Conservation (phyloP, 2,329 filamentous ascomycete genomes). For the Aspergillus viridinutans region DNA sequence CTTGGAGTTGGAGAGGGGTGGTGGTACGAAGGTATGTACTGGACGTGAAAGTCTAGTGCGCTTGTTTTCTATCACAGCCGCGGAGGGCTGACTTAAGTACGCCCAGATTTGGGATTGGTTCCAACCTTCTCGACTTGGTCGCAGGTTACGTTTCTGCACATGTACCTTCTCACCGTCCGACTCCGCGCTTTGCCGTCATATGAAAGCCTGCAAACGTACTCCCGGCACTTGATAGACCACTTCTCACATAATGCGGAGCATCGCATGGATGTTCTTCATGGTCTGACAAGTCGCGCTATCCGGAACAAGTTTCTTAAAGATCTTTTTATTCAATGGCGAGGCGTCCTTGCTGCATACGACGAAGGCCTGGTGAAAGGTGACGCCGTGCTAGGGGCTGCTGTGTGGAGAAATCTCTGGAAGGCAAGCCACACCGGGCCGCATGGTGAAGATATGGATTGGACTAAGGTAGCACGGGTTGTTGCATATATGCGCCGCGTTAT, state of each 20-base stretch:
- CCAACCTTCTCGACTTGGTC: conserved; percentile 96
- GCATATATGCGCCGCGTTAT: conserved; percentile 60
- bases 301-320: conserved; percentile 70
- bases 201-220: conserved; percentile 68
- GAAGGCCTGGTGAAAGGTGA: conserved; percentile 46
- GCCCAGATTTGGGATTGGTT: conserved; percentile 66
- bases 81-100: not conserved
- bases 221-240: conserved; percentile 88
- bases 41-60: not conserved
- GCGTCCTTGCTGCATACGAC: conserved; percentile 65
- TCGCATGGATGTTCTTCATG: conserved; percentile 57
- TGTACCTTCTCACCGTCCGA: conserved; percentile 84
- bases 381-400: conserved; percentile 55
- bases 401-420: conserved; percentile 94
- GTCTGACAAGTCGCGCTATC: conserved; percentile 49
- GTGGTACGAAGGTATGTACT: conserved; percentile 72
- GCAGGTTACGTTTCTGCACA: conserved; percentile 91
- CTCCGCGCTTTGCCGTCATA: conserved; percentile 69
- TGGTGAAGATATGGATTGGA: conserved; percentile 54
- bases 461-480: conserved; percentile 58
- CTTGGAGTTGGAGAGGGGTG: conserved; percentile 68
- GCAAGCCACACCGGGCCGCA: conserved; percentile 49
- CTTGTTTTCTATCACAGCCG: not conserved
- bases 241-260: conserved; percentile 68
- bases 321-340: conserved; percentile 89